Conservation (phyloP, 805 yeast species). For the Wickerhamomyces silvicola region DNA sequence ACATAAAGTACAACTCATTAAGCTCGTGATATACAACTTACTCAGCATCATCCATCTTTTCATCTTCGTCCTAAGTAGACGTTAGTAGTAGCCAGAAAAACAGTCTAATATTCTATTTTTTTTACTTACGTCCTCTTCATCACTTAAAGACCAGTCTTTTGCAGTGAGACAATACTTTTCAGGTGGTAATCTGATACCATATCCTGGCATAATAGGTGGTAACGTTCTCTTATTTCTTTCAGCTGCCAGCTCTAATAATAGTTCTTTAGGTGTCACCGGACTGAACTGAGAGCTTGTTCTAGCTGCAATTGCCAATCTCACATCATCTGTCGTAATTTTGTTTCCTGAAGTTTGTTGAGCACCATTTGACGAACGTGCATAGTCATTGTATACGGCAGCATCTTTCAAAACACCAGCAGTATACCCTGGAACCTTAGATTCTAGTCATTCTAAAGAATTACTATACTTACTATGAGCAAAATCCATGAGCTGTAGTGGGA, state of each 20-base stretch:
- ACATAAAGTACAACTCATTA: too few species aligned
- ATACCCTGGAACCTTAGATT: slow-evolving; percentile 58
- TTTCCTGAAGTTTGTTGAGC: slow-evolving; percentile 33
- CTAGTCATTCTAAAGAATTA: too few species aligned
- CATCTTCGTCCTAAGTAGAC: slow-evolving; percentile 14
- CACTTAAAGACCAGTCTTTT: slow-evolving; percentile 63
- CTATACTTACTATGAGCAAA: slow-evolving; percentile 70
- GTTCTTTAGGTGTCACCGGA: slow-evolving; percentile 92
- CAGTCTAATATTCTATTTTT: not conserved
- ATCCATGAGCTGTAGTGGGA: slow-evolving; percentile 93
- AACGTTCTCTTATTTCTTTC: slow-evolving; percentile 86
- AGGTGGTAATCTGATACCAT: slow-evolving; percentile 94
- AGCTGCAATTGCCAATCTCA: slow-evolving; percentile 88
- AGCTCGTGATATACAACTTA: too few species aligned
- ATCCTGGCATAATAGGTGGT: slow-evolving; percentile 85
- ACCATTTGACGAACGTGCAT: slow-evolving; percentile 44
- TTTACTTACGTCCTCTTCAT: slow-evolving; percentile 28
- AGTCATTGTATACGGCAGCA: slow-evolving; percentile 84
- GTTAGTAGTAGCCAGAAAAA: slow-evolving; percentile 4
- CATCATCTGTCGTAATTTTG: slow-evolving; percentile 77
- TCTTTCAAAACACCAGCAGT: slow-evolving; percentile 83
- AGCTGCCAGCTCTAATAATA: slow-evolving; percentile 81
- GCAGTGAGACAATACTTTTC: slow-evolving; percentile 94
- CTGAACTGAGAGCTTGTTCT: slow-evolving; percentile 94
- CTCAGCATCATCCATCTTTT: slow-evolving; percentile 15